phyloP scores from a whole-genome alignment of 2,329 filamentous ascomycete species.

The Chaetomiaceae sp. region DNA sequence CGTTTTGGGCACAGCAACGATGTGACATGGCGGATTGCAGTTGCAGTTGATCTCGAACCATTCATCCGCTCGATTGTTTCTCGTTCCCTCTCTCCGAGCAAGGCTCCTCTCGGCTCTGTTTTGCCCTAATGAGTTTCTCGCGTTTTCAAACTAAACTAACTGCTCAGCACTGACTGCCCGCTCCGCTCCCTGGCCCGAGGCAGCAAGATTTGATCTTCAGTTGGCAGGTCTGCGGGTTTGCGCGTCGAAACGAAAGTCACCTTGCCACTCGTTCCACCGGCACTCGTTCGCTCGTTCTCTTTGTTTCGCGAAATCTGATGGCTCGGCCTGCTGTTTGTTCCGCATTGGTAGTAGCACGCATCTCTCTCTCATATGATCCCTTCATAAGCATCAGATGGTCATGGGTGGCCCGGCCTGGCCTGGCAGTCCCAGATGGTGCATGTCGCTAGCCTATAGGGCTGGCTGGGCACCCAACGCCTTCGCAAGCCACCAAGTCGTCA shows the following conservation, averaged over 20 bases:
- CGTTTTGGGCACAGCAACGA: slow-evolving; percentile 28
- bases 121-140: slow-evolving; percentile 9
- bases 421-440: not conserved
- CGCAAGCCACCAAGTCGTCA: slow-evolving; percentile 1
- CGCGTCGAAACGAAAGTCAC: slow-evolving; percentile 1
- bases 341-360: too few species aligned
- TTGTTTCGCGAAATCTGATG: slow-evolving; percentile 14
- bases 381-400: not conserved
- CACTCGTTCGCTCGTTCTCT: slow-evolving; percentile 16
- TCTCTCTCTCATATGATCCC: slow-evolving; percentile 7
- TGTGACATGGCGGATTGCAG: slow-evolving; percentile 31
- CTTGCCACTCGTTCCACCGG: slow-evolving; percentile 21
- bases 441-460: slow-evolving; percentile 6
- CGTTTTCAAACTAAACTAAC: slow-evolving; percentile 4
- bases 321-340: slow-evolving; percentile 10
- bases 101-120: slow-evolving; percentile 15
- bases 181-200: slow-evolving; percentile 7
- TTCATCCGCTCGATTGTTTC: slow-evolving; percentile 14
- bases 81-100: not conserved
- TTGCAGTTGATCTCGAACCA: slow-evolving; percentile 30
- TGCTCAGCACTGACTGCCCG: not conserved
- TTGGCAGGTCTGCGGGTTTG: not conserved
- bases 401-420: not conserved
- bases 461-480: not conserved
- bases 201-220: slow-evolving; percentile 9